Evolutionary conservation across 345 rosid genomes (phyloP).

Genomic region (Pelargonium nanum): DNA sequence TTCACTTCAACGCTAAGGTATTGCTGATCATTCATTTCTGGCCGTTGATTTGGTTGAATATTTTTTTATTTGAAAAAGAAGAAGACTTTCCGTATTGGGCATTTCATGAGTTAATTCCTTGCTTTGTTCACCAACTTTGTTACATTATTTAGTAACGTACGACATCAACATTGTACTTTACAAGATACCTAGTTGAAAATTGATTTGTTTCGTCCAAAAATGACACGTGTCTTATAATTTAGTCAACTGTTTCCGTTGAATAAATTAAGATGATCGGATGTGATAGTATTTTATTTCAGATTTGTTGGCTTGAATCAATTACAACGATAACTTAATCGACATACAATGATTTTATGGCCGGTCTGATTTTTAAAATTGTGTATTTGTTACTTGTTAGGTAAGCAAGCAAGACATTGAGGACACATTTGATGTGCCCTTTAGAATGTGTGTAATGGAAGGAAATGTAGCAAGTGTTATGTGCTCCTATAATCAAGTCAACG

Average conservation of each 20-base stretch:
- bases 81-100: neutral
- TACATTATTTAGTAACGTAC: neutral
- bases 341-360: neutral
- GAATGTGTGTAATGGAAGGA: slow-evolving; percentile 75
- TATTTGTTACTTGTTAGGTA: slow-evolving; percentile 30
- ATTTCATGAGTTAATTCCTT: neutral
- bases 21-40: neutral
- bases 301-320: too few species aligned
- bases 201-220: too few species aligned
- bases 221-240: too few species aligned
- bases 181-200: too few species aligned
- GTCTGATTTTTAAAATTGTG: neutral
- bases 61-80: too few species aligned
- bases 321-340: neutral
- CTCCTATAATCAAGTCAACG: slow-evolving; percentile 93
- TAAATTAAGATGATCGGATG: too few species aligned
- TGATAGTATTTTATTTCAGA: too few species aligned
- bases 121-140: neutral
- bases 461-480: slow-evolving; percentile 94
- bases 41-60: neutral
- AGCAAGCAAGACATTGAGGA: slow-evolving; percentile 88
- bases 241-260: too few species aligned
- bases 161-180: neutral
- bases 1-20: slow-evolving; percentile 81
- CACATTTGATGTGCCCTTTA: slow-evolving; percentile 81